Evolutionary conservation across 257 asterid genomes (phyloP).

Genomic region (Solanum bulbocastanum): DNA sequence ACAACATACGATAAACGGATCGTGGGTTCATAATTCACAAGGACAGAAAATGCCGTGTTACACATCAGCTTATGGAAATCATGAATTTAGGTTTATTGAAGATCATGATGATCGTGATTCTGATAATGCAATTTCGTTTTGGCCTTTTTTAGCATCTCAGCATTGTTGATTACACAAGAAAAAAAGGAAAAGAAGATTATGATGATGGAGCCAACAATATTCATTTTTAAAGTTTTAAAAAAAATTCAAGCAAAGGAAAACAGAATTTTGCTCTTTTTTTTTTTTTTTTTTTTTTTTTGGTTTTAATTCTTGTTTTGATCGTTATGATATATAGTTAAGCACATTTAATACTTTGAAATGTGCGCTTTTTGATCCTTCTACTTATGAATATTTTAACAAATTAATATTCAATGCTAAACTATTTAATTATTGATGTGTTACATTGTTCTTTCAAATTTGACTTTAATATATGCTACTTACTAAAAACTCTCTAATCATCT

Average conservation of each 20-base stretch:
- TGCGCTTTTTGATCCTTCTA: not conserved
- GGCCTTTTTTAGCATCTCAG: conserved; percentile 43
- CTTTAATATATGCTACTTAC: not conserved
- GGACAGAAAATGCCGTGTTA: not conserved
- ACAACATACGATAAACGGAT: conserved; percentile 34
- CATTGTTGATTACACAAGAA: conserved; percentile 32
- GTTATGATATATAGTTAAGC: not conserved
- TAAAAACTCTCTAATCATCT: not conserved
- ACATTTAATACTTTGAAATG: not conserved
- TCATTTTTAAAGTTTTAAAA: conserved; percentile 27
- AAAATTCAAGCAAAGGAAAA: conserved; percentile 42
- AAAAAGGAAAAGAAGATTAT: not conserved
- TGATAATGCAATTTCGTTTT: conserved; percentile 42
- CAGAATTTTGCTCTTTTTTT: not conserved
- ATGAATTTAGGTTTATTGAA: conserved; percentile 49
- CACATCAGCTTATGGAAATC: conserved; percentile 20
- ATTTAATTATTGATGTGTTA: not conserved
- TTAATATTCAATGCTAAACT: not conserved
- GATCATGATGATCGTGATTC: conserved; percentile 42
- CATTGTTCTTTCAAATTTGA: not conserved
- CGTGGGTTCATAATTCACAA: conserved; percentile 40
- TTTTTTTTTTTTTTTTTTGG: not conserved
- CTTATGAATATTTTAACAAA: not conserved
- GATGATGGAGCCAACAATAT: conserved; percentile 9
- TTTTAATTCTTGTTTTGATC: not conserved